Evolutionary conservation across 2,329 filamentous ascomycete genomes (phyloP).

Genomic region (Trichoderma guizhouense): DNA sequence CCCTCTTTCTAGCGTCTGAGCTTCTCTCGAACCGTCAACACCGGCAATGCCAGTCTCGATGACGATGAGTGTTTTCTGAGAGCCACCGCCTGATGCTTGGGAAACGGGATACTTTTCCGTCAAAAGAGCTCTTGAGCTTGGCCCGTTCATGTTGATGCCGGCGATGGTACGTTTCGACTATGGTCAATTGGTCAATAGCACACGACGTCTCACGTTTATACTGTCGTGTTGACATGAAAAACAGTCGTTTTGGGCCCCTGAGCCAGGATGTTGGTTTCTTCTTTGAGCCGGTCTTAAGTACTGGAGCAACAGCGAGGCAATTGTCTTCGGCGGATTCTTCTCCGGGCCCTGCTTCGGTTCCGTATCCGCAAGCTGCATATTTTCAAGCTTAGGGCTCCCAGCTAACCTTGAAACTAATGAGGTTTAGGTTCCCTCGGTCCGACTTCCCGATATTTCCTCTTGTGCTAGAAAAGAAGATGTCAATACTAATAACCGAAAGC

Average conservation of each 20-base stretch:
- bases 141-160: not conserved
- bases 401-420: not conserved
- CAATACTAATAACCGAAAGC: not conserved
- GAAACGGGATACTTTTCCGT: not conserved
- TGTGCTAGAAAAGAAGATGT: not conserved
- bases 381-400: not conserved
- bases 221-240: not conserved
- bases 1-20: not conserved
- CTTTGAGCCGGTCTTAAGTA: not conserved
- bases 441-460: not conserved
- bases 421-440: not conserved
- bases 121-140: not conserved
- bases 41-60: not conserved
- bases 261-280: not conserved
- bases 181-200: not conserved
- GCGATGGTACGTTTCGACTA: not conserved
- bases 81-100: not conserved
- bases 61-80: not conserved
- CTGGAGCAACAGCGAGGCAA: not conserved
- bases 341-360: not conserved
- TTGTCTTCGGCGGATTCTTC: not conserved
- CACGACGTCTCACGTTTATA: not conserved
- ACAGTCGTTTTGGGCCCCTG: not conserved
- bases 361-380: not conserved
- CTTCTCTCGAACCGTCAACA: not conserved